These are phyloP conservation scores for Lipomyces yamadae DNA, from an alignment of 805 yeast species.

Conservation along the genomic window DNA sequence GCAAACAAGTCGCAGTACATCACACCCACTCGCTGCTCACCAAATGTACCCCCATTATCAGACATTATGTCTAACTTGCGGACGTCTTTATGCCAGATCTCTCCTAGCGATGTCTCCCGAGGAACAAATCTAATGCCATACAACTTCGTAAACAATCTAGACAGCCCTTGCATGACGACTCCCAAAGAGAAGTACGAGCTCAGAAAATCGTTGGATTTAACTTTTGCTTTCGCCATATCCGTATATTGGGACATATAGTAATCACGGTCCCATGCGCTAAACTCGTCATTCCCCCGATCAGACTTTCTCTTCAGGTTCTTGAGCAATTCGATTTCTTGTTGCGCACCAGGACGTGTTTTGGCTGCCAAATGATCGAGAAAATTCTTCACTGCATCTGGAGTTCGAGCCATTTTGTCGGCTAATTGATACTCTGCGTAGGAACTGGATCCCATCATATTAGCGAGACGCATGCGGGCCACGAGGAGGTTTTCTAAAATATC, in stretches of 20 bases:
- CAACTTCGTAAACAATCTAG: conserved; percentile 66
- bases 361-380: conserved; percentile 67
- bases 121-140: conserved; percentile 82
- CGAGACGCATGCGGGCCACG: conserved; percentile 68
- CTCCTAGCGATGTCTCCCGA: conserved; percentile 65
- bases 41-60: conserved; percentile 44
- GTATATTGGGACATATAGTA: conserved; percentile 53
- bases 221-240: conserved; percentile 45
- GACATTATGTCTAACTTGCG: conserved; percentile 78
- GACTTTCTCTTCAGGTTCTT: conserved; percentile 48
- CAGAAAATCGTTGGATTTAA: conserved; percentile 53
- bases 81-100: conserved; percentile 88
- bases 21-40: conserved; percentile 61
- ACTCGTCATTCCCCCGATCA: conserved; percentile 40
- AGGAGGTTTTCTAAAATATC: conserved; percentile 62
- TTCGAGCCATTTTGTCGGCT: conserved; percentile 86
- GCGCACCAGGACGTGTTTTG: conserved; percentile 59
- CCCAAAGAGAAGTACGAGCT: conserved; percentile 81
- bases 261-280: conserved; percentile 94
- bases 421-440: conserved; percentile 81
- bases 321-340: conserved; percentile 60
- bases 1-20: conserved; percentile 88
- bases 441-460: conserved; percentile 70
- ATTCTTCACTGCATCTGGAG: conserved; percentile 72
- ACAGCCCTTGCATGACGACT: conserved; percentile 80